These are phyloP conservation scores for Hyaloscypha bicolor DNA, from an alignment of 495 filamentous ascomycete species.

Conservation along the genomic window DNA sequence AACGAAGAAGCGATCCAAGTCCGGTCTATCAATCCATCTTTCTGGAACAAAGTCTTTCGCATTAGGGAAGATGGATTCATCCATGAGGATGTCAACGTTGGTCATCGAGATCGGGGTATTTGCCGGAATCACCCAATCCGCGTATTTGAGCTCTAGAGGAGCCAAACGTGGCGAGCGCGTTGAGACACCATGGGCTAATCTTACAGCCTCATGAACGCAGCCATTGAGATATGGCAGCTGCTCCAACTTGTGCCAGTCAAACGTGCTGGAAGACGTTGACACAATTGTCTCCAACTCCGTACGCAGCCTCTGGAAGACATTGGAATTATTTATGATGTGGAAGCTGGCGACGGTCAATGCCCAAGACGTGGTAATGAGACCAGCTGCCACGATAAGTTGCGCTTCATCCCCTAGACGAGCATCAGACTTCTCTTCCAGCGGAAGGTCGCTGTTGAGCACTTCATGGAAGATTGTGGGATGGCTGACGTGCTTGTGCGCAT, in stretches of 20 bases:
- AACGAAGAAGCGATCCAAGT: slow-evolving; percentile 43
- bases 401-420: slow-evolving; percentile 37
- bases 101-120: slow-evolving; percentile 48
- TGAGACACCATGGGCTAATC: slow-evolving; percentile 19
- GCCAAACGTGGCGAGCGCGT: slow-evolving; percentile 37
- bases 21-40: slow-evolving; percentile 44
- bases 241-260: not conserved
- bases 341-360: slow-evolving; percentile 37
- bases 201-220: not conserved
- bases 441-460: slow-evolving; percentile 25
- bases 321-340: slow-evolving; percentile 34
- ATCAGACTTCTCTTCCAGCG: slow-evolving; percentile 33
- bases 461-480: slow-evolving; percentile 26
- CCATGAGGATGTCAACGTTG: slow-evolving; percentile 40
- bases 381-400: slow-evolving; percentile 34
- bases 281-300: slow-evolving; percentile 1
- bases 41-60: slow-evolving; percentile 45
- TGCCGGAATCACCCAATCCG: slow-evolving; percentile 32
- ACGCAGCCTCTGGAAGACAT: slow-evolving; percentile 20
- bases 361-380: slow-evolving; percentile 31
- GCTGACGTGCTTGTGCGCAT: slow-evolving; percentile 5
- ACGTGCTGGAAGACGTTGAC: not conserved
- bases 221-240: not conserved
- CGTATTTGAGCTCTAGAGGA: slow-evolving; percentile 30
- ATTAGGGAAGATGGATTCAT: slow-evolving; percentile 42